These are phyloP conservation scores for Astrothelium subdiscretum DNA, from an alignment of 495 filamentous ascomycete species.

Conservation along the genomic window DNA sequence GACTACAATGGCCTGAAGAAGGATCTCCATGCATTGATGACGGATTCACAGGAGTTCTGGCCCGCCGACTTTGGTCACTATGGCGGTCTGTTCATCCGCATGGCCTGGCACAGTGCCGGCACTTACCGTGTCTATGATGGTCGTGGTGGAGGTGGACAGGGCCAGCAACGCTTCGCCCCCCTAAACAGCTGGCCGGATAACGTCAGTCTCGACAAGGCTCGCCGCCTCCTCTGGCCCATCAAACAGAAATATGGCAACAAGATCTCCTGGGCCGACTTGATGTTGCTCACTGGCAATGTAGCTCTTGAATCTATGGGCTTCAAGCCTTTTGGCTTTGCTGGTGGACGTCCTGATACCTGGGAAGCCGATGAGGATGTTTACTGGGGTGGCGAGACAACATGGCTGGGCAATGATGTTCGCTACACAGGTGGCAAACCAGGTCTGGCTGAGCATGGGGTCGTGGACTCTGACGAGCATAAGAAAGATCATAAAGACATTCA, in stretches of 20 bases:
- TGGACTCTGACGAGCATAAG: slow-evolving; percentile 37
- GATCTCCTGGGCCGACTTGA: slow-evolving; percentile 64
- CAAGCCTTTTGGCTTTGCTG: slow-evolving; percentile 61
- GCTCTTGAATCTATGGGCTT: slow-evolving; percentile 65
- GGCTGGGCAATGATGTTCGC: slow-evolving; percentile 58
- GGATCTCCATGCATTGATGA: slow-evolving; percentile 54
- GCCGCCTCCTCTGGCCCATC: slow-evolving; percentile 64
- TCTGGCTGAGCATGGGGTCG: slow-evolving; percentile 30
- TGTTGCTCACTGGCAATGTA: slow-evolving; percentile 60
- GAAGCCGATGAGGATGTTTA: slow-evolving; percentile 62
- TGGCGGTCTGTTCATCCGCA: slow-evolving; percentile 62
- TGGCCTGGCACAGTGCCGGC: slow-evolving; percentile 67
- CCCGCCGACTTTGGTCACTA: slow-evolving; percentile 70
- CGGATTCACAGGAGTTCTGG: slow-evolving; percentile 66
- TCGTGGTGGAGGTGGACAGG: slow-evolving; percentile 57
- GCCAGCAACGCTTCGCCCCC: slow-evolving; percentile 63
- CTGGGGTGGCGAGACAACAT: slow-evolving; percentile 62
- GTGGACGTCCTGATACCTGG: slow-evolving; percentile 56
- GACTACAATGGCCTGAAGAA: slow-evolving; percentile 63
- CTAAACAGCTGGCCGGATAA: slow-evolving; percentile 77
- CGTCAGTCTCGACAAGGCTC: slow-evolving; percentile 63
- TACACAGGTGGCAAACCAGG: slow-evolving; percentile 42
- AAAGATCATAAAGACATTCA: slow-evolving; percentile 41
- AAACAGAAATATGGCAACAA: slow-evolving; percentile 74
- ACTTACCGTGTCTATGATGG: slow-evolving; percentile 64